Base-by-base conservation (phyloP, 2,329 filamentous ascomycete species). In the Trichoderma simmonsii region DNA sequence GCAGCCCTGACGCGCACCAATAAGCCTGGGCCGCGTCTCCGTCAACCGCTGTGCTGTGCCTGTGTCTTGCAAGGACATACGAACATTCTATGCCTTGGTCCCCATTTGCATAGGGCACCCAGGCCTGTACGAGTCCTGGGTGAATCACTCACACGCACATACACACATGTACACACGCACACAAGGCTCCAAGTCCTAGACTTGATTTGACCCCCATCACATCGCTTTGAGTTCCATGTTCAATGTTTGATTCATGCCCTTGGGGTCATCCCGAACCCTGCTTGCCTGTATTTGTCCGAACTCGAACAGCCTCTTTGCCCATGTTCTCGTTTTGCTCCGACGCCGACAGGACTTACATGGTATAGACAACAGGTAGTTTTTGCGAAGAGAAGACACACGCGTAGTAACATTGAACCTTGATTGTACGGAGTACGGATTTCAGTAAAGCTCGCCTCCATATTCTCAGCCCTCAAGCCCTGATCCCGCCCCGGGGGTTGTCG, bases 1-100 rank as follows among this genome's bases (percentile, higher is more conserved):
- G 68, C 68, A 70, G 68, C 28, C 67, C 26, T 36, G 67, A 70
- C 67, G n/a, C 67, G 56, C 68, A 63, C 68, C 68, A 70, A 70
- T 70, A 24, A 43, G 68, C 48, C 68, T 28, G 30, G 60, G 60
- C 66, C 28, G 68, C 68, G 32, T 56, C 43, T 70, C 30, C n/a
- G 43, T 63, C 12, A 24, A 62, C 57, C 43, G 34, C 56, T 6
- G 21, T 68, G 65, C 54, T 6, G 21, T 68, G 65, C 54, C 65
- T 51, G 56, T 21, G 63, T 66, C 34, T 66, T 48, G 24, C 32
- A 21, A 48, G 14, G 43, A 32, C 12, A 34, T 6, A 54, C 18
- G 21, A 36, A 56, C 21, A 26, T 43, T 43, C 39, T 24, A 66
- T 54, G 6, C 8, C 6, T 36, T 32, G 43, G 15, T 56, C 28